Conservation (phyloP, 257 asterid genomes). For the Lycium ferocissimum region DNA sequence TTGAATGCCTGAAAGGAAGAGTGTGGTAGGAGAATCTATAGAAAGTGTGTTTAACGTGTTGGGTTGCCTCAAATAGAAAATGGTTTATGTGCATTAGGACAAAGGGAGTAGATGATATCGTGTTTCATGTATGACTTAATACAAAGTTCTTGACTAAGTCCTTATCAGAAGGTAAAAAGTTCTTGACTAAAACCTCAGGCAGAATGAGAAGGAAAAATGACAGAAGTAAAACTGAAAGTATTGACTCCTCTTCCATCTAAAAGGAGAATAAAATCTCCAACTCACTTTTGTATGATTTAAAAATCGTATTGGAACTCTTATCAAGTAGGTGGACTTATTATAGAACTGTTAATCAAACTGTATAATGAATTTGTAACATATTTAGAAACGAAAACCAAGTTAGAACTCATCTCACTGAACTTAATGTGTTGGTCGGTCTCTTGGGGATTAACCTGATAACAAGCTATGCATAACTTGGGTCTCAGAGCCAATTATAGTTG, state of each 20-base stretch:
- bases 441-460: constrained; percentile 5
- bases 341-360: not conserved
- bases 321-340: not conserved
- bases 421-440: not conserved
- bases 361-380: not conserved
- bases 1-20: not conserved
- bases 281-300: not conserved
- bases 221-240: not conserved
- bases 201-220: not conserved
- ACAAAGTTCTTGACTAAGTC: not conserved
- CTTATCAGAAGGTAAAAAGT: not conserved
- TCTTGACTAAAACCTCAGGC: not conserved
- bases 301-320: not conserved
- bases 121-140: not conserved
- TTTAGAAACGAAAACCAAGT: not conserved
- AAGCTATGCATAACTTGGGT: constrained; percentile 13
- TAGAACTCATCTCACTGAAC: not conserved
- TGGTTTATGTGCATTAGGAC: not conserved
- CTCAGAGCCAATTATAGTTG: not conserved
- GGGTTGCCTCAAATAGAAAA: not conserved
- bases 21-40: not conserved
- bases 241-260: not conserved
- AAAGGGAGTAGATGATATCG: not conserved
- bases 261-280: not conserved
- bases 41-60: not conserved